Evolutionary conservation across 2,329 filamentous ascomycete genomes (phyloP).

Genomic region (Fusarium buharicum): DNA sequence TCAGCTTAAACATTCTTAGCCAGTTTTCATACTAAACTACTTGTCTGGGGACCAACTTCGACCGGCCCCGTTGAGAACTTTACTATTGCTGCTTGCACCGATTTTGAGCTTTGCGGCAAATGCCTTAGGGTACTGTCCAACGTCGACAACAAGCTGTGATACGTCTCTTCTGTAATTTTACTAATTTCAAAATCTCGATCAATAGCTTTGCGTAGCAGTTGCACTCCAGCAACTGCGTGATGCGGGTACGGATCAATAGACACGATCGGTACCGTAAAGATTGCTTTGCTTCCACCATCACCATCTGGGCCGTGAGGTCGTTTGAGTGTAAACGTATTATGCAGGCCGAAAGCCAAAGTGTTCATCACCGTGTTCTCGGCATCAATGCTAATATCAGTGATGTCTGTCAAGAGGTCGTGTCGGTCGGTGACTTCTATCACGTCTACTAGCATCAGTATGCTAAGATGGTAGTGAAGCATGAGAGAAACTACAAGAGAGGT

Average conservation of each 20-base stretch:
- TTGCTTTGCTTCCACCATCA: background rate
- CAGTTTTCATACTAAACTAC: background rate
- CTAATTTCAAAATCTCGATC: constrained; percentile 43
- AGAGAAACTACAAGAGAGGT: constrained; percentile 41
- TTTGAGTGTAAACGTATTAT: constrained; percentile 42
- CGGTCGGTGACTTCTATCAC: constrained; percentile 47
- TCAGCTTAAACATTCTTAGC: background rate
- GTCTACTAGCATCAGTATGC: constrained; percentile 48
- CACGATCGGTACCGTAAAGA: constrained; percentile 44
- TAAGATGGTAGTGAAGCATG: constrained; percentile 50
- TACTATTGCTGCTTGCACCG: constrained; percentile 45
- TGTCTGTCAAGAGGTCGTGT: constrained; percentile 41
- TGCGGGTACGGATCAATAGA: constrained; percentile 50
- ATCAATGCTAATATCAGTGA: constrained; percentile 41
- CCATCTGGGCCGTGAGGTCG: background rate
- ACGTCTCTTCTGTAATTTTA: constrained; percentile 44
- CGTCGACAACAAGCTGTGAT: constrained; percentile 42
- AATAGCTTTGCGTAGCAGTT: constrained; percentile 46
- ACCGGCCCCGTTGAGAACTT: constrained; percentile 31
- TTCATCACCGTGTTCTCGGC: constrained; percentile 49
- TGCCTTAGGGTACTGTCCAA: constrained; percentile 43
- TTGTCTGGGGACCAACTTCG: background rate
- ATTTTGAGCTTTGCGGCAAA: constrained; percentile 48
- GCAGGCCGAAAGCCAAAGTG: constrained; percentile 46
- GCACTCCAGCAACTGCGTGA: constrained; percentile 47